A percentile compares a stretch with the other conserved stretches of the same genome.
Conservation (phyloP, 129 eudicot species). For the Flaveria brownii region DNA sequence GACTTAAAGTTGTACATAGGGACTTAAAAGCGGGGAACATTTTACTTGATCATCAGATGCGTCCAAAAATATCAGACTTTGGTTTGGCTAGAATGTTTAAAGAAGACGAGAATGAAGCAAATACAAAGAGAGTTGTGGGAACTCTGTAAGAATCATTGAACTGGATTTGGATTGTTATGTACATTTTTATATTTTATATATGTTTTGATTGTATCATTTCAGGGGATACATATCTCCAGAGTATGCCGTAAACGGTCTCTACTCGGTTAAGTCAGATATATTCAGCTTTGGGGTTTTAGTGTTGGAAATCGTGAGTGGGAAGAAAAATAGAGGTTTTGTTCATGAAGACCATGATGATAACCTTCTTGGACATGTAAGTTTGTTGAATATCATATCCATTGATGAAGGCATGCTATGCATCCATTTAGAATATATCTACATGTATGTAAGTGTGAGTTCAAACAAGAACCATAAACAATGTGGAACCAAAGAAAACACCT, state of each 20-base stretch:
- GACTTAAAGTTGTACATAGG: not conserved
- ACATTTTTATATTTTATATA: not conserved
- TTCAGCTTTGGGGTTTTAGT: slow-evolving; percentile 47
- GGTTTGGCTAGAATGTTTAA: slow-evolving; percentile 9
- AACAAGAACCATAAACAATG: no score
- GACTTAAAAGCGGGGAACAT: slow-evolving; percentile 4
- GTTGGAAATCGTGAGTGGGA: slow-evolving; percentile 46
- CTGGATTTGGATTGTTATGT: not conserved
- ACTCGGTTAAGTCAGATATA: slow-evolving; percentile 43
- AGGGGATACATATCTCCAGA: slow-evolving; percentile 53
- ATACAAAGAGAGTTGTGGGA: slow-evolving; percentile 4
- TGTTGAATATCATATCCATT: not conserved
- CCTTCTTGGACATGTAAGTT: slow-evolving; percentile 50
- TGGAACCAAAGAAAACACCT: no score
- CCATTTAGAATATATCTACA: not conserved
- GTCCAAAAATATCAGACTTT: not conserved
- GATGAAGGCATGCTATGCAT: not conserved
- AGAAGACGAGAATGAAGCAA: slow-evolving; percentile 9
- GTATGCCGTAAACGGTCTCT: slow-evolving; percentile 43
- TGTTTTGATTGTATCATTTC: not conserved
- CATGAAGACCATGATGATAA: slow-evolving; percentile 34
- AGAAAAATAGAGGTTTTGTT: slow-evolving; percentile 42
- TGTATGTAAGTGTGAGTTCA: not conserved
- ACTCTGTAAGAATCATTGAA: not conserved
- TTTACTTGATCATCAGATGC: not conserved